Base-by-base conservation (phyloP, 2,329 filamentous ascomycete species). In the Botrytis squamosa region DNA sequence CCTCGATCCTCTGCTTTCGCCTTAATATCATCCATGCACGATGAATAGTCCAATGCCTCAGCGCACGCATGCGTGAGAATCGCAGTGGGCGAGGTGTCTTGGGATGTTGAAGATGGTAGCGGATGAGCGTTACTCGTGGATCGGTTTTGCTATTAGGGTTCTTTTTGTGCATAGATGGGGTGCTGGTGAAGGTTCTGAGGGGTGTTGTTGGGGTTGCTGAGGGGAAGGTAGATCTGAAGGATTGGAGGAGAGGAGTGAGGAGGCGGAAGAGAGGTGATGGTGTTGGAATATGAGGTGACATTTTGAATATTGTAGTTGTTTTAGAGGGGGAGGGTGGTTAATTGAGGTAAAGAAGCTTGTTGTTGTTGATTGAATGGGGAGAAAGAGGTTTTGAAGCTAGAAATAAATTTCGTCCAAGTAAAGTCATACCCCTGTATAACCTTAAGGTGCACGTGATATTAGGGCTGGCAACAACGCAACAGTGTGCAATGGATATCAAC, bases 31-130 rank as follows among this genome's bases (percentile, higher is more conserved):
- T 88, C 94, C 95, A 98, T 36, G 95, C 95, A 79, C 96, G 94
- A 86, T 98, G 95, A 83, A 99, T 98, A 70, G 96, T 98, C 96
- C 96, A 99, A 87, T 99, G 96, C 65, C 96, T 93, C 77, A 99
- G 90, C 83, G 90, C 89, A 73, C 96, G 91, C 83, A 92, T 92
- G 79, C 95, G 94, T 59, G 90, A 94, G 88, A 98, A 95, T 79
- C 94, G 92, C 77, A 99, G 89, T 0, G 96, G 95, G 20, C 91
- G 89, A 0, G 91, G 91, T 10, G 89, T 92, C 44, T 88, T 84
- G 2, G 90, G 90, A 82, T 93, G 91, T 79, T 87, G 84, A 78
- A 93, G 88, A 83, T 91, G 89, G 84, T 93, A 93, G 79, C 90
- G 86, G 82, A 93, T 92, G 72, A 89, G 81, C 52, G 87, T 89